phyloP scores from a whole-genome alignment of 139 green algal genomes.

The Coelastrella sp. region DNA sequence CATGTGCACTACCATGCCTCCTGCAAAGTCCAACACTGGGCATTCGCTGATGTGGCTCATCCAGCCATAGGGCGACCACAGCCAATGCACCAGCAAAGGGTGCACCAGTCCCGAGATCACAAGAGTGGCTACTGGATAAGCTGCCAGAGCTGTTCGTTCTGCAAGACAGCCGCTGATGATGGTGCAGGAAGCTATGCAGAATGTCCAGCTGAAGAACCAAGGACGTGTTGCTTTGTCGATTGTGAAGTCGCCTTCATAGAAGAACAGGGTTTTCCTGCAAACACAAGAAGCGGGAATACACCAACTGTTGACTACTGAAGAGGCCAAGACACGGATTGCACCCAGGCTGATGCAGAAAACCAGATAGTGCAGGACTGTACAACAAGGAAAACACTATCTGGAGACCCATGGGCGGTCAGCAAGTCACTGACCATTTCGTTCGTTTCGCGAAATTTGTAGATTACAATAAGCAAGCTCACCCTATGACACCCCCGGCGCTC shows the following conservation, averaged over 20 bases:
- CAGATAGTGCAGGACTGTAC: no score
- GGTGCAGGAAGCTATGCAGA: conserved; percentile 55
- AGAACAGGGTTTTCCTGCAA: conserved; percentile 53
- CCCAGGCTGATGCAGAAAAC: no score
- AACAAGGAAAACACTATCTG: no score
- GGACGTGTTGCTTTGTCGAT: conserved; percentile 32
- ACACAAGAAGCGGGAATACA: background rate
- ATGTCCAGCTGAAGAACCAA: conserved; percentile 68
- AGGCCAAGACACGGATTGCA: no score
- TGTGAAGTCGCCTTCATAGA: conserved; percentile 42
- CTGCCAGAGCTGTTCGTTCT: conserved; percentile 57
- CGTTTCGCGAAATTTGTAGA: no score
- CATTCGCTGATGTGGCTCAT: conserved; percentile 39
- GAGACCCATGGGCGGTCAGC: no score
- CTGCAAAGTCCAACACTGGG: conserved; percentile 64
- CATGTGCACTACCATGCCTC: conserved; percentile 58
- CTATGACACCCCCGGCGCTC: conserved; percentile 61
- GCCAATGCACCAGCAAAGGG: conserved; percentile 57
- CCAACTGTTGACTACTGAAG: no score
- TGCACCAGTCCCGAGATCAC: conserved; percentile 50
- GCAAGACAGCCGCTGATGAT: conserved; percentile 65
- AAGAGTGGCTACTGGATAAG: conserved; percentile 49
- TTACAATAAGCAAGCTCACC: conserved; percentile 49
- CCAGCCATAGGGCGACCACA: conserved; percentile 48
- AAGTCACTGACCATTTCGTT: no score